Conservation (phyloP, 257 asterid species). For the Voacanga thouarsii region DNA sequence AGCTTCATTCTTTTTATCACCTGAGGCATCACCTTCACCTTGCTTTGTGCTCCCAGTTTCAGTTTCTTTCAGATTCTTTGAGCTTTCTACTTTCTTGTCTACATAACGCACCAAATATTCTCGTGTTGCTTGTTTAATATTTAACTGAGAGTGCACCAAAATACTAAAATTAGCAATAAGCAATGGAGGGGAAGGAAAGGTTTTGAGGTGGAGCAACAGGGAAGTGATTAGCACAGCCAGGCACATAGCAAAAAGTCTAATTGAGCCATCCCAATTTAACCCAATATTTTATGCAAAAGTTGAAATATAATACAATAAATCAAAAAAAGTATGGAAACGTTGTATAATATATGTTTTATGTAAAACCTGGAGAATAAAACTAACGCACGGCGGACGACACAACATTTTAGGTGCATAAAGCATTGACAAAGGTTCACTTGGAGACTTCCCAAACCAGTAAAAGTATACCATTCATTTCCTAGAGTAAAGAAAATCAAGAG, state of each 20-base stretch:
- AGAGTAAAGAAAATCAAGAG: neutral
- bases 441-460: neutral
- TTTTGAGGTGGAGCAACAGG: neutral
- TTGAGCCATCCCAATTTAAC: neutral
- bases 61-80: slow-evolving; percentile 41
- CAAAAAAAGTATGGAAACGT: neutral
- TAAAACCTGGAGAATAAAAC: neutral
- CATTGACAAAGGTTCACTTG: neutral
- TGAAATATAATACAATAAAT: neutral
- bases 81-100: slow-evolving; percentile 58
- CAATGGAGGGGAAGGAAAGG: neutral
- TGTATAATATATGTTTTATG: neutral
- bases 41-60: slow-evolving; percentile 45
- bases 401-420: neutral
- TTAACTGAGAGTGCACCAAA: slow-evolving; percentile 54
- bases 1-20: slow-evolving; percentile 44
- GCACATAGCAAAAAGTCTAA: neutral
- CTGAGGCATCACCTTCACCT: slow-evolving; percentile 47
- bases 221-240: neutral
- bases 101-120: slow-evolving; percentile 72
- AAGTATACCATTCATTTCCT: neutral
- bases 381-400: neutral
- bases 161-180: slow-evolving; percentile 29
- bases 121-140: slow-evolving; percentile 72
- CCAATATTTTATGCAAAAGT: neutral